A percentile compares a stretch with the other conserved stretches of the same genome.
These are phyloP conservation scores for Neurospora africana DNA, from an alignment of 495 filamentous ascomycete genomes.

Conservation along the genomic window DNA sequence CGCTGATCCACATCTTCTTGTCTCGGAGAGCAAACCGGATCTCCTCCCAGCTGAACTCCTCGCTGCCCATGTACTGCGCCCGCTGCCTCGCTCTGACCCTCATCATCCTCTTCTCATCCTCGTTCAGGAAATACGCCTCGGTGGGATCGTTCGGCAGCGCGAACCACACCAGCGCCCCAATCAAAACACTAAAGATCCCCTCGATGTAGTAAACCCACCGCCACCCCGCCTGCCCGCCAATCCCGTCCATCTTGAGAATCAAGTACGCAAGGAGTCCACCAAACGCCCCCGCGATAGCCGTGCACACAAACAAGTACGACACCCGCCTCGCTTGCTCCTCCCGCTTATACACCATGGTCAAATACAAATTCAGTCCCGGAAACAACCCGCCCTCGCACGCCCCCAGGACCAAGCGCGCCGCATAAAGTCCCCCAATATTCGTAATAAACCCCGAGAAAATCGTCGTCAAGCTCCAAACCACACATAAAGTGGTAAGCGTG, in stretches of 20 bases:
- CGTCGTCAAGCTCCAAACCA: conserved; percentile 44
- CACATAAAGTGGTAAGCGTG: conserved; percentile 51
- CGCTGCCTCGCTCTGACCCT: conserved; percentile 24
- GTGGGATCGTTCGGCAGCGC: conserved; percentile 42
- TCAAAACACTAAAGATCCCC: conserved; percentile 57
- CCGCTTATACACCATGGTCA: conserved; percentile 65
- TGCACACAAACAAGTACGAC: conserved; percentile 74
- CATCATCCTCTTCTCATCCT: conserved; percentile 43
- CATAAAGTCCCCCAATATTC: conserved; percentile 38
- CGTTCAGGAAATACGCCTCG: conserved; percentile 36
- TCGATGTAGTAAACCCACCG: conserved; percentile 71
- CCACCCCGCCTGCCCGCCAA: conserved; percentile 59
- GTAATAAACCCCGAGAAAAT: conserved; percentile 43
- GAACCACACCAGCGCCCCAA: conserved; percentile 54
- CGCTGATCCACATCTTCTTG: conserved; percentile 28
- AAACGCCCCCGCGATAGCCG: conserved; percentile 68
- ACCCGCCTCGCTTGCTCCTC: conserved; percentile 39
- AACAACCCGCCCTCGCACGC: conserved; percentile 56
- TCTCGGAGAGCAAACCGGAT: conserved; percentile 32
- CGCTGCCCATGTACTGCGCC: conserved; percentile 36
- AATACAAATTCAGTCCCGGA: conserved; percentile 71
- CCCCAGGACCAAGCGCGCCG: conserved; percentile 44
- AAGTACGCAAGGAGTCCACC: conserved; percentile 65
- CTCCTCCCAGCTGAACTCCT: conserved; percentile 41
- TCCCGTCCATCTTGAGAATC: conserved; percentile 54